Base-by-base conservation (phyloP, 2,329 filamentous ascomycete species). In the Hymenoscyphus fraxineus region DNA sequence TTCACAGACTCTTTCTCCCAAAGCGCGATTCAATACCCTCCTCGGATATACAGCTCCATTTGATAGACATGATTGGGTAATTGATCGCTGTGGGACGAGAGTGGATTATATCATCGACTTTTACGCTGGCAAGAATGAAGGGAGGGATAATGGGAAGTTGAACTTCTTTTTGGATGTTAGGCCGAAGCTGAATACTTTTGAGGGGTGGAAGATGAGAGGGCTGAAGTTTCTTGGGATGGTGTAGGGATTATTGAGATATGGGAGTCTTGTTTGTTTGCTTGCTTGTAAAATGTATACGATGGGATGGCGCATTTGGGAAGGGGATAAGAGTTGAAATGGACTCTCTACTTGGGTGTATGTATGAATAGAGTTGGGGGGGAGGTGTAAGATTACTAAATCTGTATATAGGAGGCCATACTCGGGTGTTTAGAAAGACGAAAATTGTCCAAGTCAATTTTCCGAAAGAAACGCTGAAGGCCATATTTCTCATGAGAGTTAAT, bases 81-180 rank as follows among this genome's bases (percentile, higher is more conserved):
- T 99, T 41, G 93, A 99, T 78, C 84, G 95, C 60, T 98, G 95
- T 75, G 94, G 91, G 38, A 89, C 82, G 22, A 86, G 86, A 73
- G 80, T 99, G 59, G 95, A 98, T 73, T 99, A 99, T 76, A 90
- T 99, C 47, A 99, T 99, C 77, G 95, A 99, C 78, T 99, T 99
- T 73, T 99, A 99, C 75, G 88, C 92, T 5, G 95, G 95, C 0
- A 80, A 83, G 38, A 74, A 74, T 32, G 75, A 77, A 1, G 70
- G 70, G 0, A 71, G 74, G 19, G 73, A 76, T 32, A 76, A 78
- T 70, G 78, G 81, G 6, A 77, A 79, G 72, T 65, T 82, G 51
- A 88, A 86, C 68, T 90, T 90, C 73, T 89, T 88, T 70, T 77
- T 90, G 16, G 86, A 90, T 71, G 87, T 90, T 55, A 78, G 87